Evolutionary conservation across 2,329 filamentous ascomycete species (phyloP).

Genomic region (Colletotrichum gigasporum): DNA sequence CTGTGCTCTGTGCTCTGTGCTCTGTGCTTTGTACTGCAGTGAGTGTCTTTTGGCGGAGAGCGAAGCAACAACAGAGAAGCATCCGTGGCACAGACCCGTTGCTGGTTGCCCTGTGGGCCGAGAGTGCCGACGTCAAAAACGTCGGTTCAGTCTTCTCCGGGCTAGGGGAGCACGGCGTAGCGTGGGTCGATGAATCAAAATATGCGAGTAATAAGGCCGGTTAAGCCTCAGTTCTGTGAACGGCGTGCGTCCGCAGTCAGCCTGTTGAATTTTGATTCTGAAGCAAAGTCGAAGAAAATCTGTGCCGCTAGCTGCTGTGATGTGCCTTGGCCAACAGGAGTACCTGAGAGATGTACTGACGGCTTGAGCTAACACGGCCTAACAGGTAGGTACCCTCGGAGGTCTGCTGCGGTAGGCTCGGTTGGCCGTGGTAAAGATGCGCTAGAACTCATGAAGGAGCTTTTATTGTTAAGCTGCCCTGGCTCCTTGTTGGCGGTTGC

Average conservation of each 20-base stretch:
- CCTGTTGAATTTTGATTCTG: no score
- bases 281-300: no score
- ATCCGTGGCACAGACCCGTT: not conserved
- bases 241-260: not conserved
- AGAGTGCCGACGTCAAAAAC: slow-evolving; percentile 2
- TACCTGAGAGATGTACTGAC: no score
- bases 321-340: no score
- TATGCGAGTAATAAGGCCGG: not conserved
- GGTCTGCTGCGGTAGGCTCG: not conserved
- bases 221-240: not conserved
- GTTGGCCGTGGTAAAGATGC: slow-evolving; percentile 7
- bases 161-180: not conserved
- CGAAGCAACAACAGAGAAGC: no score
- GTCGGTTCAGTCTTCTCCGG: not conserved
- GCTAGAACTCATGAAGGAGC: slow-evolving; percentile 21
- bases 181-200: not conserved
- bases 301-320: no score
- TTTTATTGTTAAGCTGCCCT: slow-evolving; percentile 25
- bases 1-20: no score
- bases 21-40: no score
- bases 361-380: no score
- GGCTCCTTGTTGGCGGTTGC: slow-evolving; percentile 10
- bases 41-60: no score
- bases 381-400: not conserved
- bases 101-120: not conserved